Evolutionary conservation across 495 filamentous ascomycete genomes (phyloP).

Genomic region (Evernia prunastri): DNA sequence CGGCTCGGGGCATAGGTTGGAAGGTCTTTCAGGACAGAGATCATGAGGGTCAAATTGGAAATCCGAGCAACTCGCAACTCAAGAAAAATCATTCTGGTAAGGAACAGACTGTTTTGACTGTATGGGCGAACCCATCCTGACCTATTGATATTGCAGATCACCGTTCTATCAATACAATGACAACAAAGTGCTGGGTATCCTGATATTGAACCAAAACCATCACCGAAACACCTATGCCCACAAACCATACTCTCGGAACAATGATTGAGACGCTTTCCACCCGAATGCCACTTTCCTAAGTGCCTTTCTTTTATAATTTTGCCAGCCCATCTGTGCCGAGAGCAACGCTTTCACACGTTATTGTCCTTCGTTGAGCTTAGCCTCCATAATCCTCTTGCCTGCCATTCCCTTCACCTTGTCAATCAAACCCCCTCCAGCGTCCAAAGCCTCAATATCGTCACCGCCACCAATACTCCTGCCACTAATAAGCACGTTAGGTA

Average conservation of each 20-base stretch:
- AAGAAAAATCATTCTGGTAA: too few relatives aligned
- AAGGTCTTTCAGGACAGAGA: too few relatives aligned
- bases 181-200: conserved; percentile 5
- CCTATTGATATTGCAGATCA: background rate
- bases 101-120: too few relatives aligned
- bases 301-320: background rate
- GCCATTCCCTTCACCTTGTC: conserved; percentile 67
- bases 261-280: background rate
- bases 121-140: too few relatives aligned
- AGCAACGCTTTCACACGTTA: background rate
- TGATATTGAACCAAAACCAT: conserved; percentile 3
- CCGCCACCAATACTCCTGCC: conserved; percentile 86
- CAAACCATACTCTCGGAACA: background rate
- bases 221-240: background rate
- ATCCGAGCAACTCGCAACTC: too few relatives aligned
- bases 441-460: conserved; percentile 73
- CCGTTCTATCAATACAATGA: background rate
- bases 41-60: too few relatives aligned
- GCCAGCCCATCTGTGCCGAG: background rate
- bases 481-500: conserved; percentile 85
- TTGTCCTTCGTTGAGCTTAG: conserved; percentile 26
- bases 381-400: conserved; percentile 60
- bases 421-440: conserved; percentile 59
- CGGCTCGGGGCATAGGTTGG: too few relatives aligned
- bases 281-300: background rate